Evolutionary conservation across 768 basidiomycete genomes (phyloP), one percentile per base, ranked within the genome.

Genomic region (Termitomyces sp.): DNA sequence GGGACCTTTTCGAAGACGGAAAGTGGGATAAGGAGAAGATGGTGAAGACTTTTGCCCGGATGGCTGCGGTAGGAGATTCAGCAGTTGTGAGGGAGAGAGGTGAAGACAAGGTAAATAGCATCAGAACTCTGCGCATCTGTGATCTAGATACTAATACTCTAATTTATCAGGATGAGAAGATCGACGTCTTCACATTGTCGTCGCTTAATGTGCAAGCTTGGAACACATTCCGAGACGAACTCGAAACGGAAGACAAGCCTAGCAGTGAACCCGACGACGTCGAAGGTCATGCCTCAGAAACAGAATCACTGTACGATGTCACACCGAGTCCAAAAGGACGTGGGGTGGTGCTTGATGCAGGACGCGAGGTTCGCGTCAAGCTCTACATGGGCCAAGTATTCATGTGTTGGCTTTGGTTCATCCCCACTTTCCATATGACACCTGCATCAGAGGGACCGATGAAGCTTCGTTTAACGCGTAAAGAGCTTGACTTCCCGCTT

Each of bases 351-450:
- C 73, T 91, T 3, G 83, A 90, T 54, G 83, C 85, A 1, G 68
- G 76, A 38, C 76, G 89, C 27, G 89, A 91, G 67, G 73, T 89
- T 31, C 78, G 87, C 16, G 70, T 84, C 42, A 91, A 90, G 69
- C 66, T 89, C 25, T 91, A 85, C 67, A 79, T 84, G 70, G 88
- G 88, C 40, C 81, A 91, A 79, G 76, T 92, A 0, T 83, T 87
- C 61, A 82, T 94, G 67, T 86, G 88, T 31, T 94, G 92, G 92
- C 65, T 85, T 47, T 94, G 92, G 92, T 78, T 94, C 64, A 82
- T 94, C 56, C 92, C 92, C 0, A 76, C 84, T 0, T 94, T 94
- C 72, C 89, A 94, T 64, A 81, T 92, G 74, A 73, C 81, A 1
- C 76, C 81, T 41, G 74, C 79, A 18, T 50, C 57, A 15, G 56